Base-by-base conservation (phyloP, 139 green algal species). In the Chlamydomonas eustigma region DNA sequence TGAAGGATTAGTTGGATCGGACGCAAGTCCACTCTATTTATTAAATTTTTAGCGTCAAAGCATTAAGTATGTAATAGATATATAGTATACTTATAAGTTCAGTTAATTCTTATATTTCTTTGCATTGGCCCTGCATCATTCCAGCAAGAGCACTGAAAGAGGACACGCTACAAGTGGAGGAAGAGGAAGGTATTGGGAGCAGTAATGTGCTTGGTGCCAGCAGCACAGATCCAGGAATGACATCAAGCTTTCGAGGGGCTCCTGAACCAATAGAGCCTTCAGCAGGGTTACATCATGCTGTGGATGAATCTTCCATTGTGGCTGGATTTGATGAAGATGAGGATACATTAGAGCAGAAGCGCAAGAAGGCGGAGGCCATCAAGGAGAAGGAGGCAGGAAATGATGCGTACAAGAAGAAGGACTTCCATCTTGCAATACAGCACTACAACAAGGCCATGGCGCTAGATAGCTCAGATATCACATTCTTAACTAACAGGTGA, bases 401-500 rank as follows among this genome's bases (percentile, higher is more conserved):
- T 73, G 90, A 84, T 32, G 89, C 91, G 18, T 99, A 99, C 88
- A 99, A 98, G 86, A 82, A 81, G 33, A 92, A 90, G 77, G 52
- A 69, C 36, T 82, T 82, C n/a, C 37, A 72, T 1, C 30, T 50
- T 35, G 76, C 76, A 18, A 65, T 81, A 2, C 1, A 1, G 32
- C 90, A 96, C 76, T 99, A 98, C 83, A 90, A 89, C 79, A 86
- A 80, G 36, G 96, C 96, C 2, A 66, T 95, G 1, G 93, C 97
- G 78, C 85, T 97, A 74, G 91, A 93, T 78, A 87, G 94, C 66
- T 64, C 82, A 1, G 96, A 99, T 81, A 88, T 98, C 37, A 94
- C 94, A 1, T 98, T 96, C 88, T 78, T 98, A 28, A 98, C 93
- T 52, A 99, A 99, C 90, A 87, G 44, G 44, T 58, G n/a, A n/a